Percentiles rank a stretch among this genome's conserved stretches.
phyloP scores from a whole-genome alignment of 2,329 filamentous ascomycete species.

The Biscogniauxia sp. region DNA sequence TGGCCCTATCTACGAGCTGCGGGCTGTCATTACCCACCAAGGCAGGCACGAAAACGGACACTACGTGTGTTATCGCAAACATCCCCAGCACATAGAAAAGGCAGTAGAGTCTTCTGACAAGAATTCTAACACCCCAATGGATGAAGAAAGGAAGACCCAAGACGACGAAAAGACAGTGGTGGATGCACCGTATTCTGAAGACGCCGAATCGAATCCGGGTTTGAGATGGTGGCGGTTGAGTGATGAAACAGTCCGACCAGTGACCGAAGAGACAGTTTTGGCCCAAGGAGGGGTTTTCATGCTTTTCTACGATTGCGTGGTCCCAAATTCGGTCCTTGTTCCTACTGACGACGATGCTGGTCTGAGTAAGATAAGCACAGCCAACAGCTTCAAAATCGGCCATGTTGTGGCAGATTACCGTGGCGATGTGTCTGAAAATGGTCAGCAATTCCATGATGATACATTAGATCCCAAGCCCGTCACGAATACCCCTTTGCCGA shows the following conservation, averaged over 20 bases:
- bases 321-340: conserved; percentile 47
- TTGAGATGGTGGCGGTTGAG: conserved; percentile 87
- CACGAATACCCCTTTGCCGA: neutral
- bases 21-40: conserved; percentile 83
- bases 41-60: conserved; percentile 94
- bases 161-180: conserved; percentile 20
- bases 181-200: conserved; percentile 11
- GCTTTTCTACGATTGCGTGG: conserved; percentile 87
- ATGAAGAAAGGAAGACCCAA: conserved; percentile 12
- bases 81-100: conserved; percentile 40
- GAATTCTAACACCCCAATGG: conserved; percentile 1
- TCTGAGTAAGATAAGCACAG: neutral
- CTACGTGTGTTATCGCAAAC: conserved; percentile 86
- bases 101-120: conserved; percentile 3
- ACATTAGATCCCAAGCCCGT: neutral
- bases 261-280: conserved; percentile 71
- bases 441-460: neutral
- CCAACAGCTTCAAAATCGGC: neutral
- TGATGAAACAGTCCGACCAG: conserved; percentile 77
- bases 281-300: conserved; percentile 86
- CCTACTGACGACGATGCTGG: conserved; percentile 10
- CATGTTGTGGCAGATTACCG: neutral
- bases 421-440: neutral
- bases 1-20: conserved; percentile 69
- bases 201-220: conserved; percentile 21